These are phyloP conservation scores for Citrus medica DNA, from an alignment of 345 rosid species.

Conservation along the genomic window DNA sequence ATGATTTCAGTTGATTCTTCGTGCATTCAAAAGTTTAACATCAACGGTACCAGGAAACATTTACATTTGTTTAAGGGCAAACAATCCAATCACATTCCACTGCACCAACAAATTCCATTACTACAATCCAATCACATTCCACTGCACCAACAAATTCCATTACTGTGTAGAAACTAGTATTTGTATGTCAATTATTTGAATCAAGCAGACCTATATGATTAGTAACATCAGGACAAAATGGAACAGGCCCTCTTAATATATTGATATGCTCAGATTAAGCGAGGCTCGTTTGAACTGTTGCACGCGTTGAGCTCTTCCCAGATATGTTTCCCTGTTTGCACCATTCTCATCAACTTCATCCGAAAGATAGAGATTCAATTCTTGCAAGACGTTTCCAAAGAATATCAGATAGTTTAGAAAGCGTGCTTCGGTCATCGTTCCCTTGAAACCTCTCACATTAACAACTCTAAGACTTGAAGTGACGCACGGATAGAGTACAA, in stretches of 20 bases:
- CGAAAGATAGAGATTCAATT: constrained; percentile 20
- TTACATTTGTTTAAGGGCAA: not conserved
- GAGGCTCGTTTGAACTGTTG: not conserved
- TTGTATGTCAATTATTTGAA: not conserved
- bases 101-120: not conserved
- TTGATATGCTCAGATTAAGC: not conserved
- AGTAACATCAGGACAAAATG: not conserved
- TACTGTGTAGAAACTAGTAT: not conserved
- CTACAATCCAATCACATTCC: not conserved
- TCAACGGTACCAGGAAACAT: not conserved
- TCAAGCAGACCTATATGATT: not conserved
- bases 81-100: not conserved
- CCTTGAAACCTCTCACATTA: constrained; percentile 29
- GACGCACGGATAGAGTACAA: constrained; percentile 18
- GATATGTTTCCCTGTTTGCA: not conserved
- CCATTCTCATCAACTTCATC: not conserved
- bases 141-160: not conserved
- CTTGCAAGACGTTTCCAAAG: constrained; percentile 21
- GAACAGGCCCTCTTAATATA: not conserved
- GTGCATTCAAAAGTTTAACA: not conserved
- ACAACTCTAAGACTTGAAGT: constrained; percentile 28
- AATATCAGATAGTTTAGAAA: constrained; percentile 23
- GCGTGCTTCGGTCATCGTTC: constrained; percentile 5
- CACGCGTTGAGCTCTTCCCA: not conserved
- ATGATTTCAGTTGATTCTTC: not conserved